Evolutionary conservation across 345 rosid species (phyloP).

Genomic region (Eucalyptus sp.): DNA sequence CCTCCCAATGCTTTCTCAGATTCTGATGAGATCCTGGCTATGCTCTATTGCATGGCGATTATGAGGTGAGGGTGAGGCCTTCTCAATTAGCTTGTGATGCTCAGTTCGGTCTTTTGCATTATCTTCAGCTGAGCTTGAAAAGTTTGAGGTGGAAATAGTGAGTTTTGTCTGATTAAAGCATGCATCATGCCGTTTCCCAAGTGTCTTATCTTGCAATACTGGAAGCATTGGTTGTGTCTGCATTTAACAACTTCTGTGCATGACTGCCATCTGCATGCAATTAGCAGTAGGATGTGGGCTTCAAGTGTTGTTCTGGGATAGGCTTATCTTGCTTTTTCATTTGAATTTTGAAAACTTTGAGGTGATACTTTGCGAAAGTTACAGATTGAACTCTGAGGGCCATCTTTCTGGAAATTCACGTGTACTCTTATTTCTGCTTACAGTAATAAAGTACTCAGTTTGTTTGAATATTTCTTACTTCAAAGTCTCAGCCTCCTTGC

Average conservation of each 20-base stretch:
- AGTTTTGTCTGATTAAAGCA: not conserved
- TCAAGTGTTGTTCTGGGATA: not conserved
- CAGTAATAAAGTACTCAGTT: not conserved
- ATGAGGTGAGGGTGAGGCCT: slow-evolving; percentile 42
- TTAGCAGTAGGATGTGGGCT: not conserved
- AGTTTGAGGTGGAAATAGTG: not conserved
- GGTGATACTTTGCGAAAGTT: not conserved
- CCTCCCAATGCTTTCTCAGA: slow-evolving; percentile 22
- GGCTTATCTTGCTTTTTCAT: not conserved
- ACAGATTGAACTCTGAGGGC: not conserved
- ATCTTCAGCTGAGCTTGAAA: not conserved
- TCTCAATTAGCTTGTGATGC: not conserved
- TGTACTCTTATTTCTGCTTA: not conserved
- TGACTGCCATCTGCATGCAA: not conserved
- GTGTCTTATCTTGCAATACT: not conserved
- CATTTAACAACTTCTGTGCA: not conserved
- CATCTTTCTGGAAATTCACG: not conserved
- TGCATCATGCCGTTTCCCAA: not conserved
- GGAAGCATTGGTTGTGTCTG: not conserved
- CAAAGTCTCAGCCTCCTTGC: not conserved
- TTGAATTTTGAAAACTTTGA: not conserved
- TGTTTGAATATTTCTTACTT: not conserved
- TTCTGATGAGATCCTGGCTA: slow-evolving; percentile 68
- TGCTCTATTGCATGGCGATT: slow-evolving; percentile 78
- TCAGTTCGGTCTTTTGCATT: not conserved